These are phyloP conservation scores for Ceratonia siliqua DNA, from an alignment of 306 rosid genomes.

Conservation along the genomic window DNA sequence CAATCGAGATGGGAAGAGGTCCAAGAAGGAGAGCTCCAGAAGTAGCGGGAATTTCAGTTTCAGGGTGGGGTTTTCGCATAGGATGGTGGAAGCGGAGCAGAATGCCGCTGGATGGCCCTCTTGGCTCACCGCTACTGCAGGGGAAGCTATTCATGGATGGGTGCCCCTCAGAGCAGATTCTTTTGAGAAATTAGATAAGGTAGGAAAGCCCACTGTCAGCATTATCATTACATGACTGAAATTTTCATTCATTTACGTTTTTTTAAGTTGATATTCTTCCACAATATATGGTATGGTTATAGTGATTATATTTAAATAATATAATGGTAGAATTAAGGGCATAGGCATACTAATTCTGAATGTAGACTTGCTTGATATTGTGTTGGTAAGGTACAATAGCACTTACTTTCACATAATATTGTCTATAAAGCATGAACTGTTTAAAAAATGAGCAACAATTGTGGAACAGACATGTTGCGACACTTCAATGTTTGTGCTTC, in stretches of 20 bases:
- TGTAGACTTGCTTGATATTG: not conserved
- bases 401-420: not conserved
- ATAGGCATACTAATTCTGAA: not conserved
- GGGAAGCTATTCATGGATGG: slow-evolving; percentile 93
- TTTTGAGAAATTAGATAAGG: slow-evolving; percentile 93
- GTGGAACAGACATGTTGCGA: too few species aligned
- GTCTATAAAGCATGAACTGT: not conserved
- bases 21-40: slow-evolving; percentile 45
- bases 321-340: not conserved
- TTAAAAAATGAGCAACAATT: not conserved
- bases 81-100: slow-evolving; percentile 73
- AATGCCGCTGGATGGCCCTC: slow-evolving; percentile 99
- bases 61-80: slow-evolving; percentile 49
- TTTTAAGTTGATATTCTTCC: not conserved
- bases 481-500: not conserved
- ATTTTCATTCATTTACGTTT: not conserved
- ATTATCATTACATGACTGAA: not conserved
- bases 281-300: not conserved
- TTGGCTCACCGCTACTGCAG: slow-evolving; percentile 81
- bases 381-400: not conserved
- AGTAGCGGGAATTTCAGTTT: slow-evolving; percentile 53
- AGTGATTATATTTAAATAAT: not conserved
- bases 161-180: slow-evolving; percentile 89
- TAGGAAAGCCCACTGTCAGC: not conserved
- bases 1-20: slow-evolving; percentile 42